Evolutionary conservation across 345 rosid species (phyloP), one percentile per base, ranked within the genome.

Genomic region (Arabidopsis suecica): DNA sequence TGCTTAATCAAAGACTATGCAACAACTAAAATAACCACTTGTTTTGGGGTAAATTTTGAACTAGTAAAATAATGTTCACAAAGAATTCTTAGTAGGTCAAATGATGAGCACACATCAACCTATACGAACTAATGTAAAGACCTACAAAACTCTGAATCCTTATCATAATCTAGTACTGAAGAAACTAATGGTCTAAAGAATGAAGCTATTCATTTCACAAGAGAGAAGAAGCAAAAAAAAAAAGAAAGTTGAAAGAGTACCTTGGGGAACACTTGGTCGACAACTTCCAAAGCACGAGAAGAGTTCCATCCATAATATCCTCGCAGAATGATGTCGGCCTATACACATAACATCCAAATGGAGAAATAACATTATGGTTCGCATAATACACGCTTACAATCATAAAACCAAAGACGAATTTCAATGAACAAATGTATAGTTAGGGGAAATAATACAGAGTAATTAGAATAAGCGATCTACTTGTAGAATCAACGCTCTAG

Each of bases 221-320:
- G 28, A 32, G 23, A 40, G 36, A 62, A 72, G 30, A 44, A 44
- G 4, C 25, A 40, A 14, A 30, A 50, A 37, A 50, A 37, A 44
- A 6, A 1, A 28, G 32, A 2, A 2, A 8, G 32, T 2, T 4
- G 48, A 37, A 58, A 40, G 11, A 51, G 54, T 79, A 94, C 99
- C 95, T 89, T 93, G 9, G 98, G 98, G 54, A 96, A 93, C 13
- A 93, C 83, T 79, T 84, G 82, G 81, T 93, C 91, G 5, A 96
- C 86, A 68, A 88, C 90, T 76, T 88, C 75, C 51, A 93, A n/a
- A 38, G 98, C 98, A 38, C 97, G 99, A 61, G 87, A 73, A 3
- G 99, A 90, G 77, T 95, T 95, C 98, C 99, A 93, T 33, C 97
- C 98, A 45, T 82, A 86, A 67, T 96, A 96, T 8, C 99, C 99